These are phyloP conservation scores for Ettlia oleoabundans DNA, from an alignment of 139 green algal species.

Conservation along the genomic window DNA sequence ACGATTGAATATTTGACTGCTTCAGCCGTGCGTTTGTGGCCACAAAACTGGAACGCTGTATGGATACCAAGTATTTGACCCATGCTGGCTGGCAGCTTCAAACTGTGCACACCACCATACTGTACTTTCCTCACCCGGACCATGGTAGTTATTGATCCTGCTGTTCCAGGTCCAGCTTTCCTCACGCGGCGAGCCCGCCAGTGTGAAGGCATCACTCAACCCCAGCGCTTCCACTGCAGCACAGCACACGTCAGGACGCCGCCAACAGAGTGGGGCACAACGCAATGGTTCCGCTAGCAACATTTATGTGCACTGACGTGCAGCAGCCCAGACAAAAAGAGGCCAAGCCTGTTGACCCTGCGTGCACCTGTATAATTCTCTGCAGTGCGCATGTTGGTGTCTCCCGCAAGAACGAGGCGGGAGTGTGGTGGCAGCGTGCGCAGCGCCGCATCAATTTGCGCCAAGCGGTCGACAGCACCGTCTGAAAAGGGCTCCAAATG, in stretches of 20 bases:
- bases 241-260: too few relatives aligned
- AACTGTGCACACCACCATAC: too few relatives aligned
- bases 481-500: constrained; percentile 25
- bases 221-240: constrained; percentile 24
- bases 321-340: not conserved
- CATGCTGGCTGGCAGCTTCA: too few relatives aligned
- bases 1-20: too few relatives aligned
- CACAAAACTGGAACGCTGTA: too few relatives aligned
- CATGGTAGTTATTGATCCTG: not conserved
- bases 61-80: too few relatives aligned
- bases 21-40: too few relatives aligned
- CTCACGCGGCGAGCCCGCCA: not conserved
- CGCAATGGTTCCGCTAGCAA: too few relatives aligned
- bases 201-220: not conserved
- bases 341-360: not conserved
- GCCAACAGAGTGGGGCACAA: too few relatives aligned
- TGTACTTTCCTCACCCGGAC: not conserved
- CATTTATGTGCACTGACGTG: too few relatives aligned
- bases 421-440: constrained; percentile 1
- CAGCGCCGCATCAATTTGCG: not conserved
- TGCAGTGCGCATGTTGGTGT: constrained; percentile 22
- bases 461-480: not conserved
- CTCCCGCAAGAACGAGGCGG: constrained; percentile 1
- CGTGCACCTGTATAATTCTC: not conserved
- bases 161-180: constrained; percentile 15